phyloP scores from a whole-genome alignment of 2,329 filamentous ascomycete genomes.

The Exophiala alcalophila region DNA sequence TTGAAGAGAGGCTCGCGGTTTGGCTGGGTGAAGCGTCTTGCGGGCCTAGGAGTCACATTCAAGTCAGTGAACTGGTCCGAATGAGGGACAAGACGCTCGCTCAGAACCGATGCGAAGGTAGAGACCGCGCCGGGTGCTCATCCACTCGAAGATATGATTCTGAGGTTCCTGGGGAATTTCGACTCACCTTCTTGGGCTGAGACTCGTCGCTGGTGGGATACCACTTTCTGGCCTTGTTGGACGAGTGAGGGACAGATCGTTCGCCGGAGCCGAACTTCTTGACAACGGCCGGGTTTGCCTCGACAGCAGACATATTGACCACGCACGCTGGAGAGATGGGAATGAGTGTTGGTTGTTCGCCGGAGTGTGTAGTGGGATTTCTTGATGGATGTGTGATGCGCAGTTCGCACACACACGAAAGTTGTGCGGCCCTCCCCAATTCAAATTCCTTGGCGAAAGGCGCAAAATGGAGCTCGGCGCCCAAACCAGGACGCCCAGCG shows the following conservation, averaged over 20 bases:
- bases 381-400: too few relatives aligned
- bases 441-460: too few relatives aligned
- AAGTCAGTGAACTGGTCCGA: constrained; percentile 4
- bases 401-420: too few relatives aligned
- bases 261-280: constrained; percentile 98
- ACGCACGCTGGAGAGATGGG: constrained; percentile 7
- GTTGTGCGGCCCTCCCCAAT: too few relatives aligned
- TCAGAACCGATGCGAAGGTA: neutral
- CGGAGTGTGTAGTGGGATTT: constrained; percentile 7
- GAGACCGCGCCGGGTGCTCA: neutral
- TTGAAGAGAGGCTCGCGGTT: constrained; percentile 82
- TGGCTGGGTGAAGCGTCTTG: constrained; percentile 86
- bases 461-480: too few relatives aligned
- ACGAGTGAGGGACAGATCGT: constrained; percentile 80
- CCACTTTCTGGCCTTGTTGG: constrained; percentile 97
- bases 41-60: constrained; percentile 63
- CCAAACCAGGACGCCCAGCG: too few relatives aligned
- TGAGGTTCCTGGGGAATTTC: constrained; percentile 21
- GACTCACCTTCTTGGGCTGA: constrained; percentile 90
- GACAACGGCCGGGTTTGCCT: constrained; percentile 53
- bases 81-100: neutral
- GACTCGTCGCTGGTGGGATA: constrained; percentile 93
- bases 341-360: constrained; percentile 4
- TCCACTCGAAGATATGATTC: neutral
- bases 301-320: constrained; percentile 54